Evolutionary conservation across 1,139 yeast species (phyloP).

Genomic region (Pichia inconspicua): DNA sequence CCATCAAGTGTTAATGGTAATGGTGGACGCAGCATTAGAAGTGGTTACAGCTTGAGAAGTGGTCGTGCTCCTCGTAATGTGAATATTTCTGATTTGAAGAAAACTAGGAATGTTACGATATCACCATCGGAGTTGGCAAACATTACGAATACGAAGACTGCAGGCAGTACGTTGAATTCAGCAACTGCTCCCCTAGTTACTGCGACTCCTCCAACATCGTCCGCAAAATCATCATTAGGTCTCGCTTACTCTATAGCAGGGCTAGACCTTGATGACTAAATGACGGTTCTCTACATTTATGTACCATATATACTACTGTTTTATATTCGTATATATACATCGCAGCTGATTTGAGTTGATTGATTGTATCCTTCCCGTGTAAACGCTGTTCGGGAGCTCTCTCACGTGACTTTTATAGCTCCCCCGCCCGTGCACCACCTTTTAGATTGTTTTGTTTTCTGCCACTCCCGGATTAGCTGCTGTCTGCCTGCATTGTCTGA

Average conservation of each 20-base stretch:
- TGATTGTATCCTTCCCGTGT: not conserved
- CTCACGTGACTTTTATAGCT: not conserved
- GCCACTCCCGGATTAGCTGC: not conserved
- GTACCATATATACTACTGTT: not conserved
- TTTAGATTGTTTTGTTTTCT: not conserved
- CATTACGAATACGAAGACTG: conserved; percentile 7
- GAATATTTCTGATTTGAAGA: conserved; percentile 8
- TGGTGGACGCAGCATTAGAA: conserved; percentile 6
- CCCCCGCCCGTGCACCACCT: not conserved
- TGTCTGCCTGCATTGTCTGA: not conserved
- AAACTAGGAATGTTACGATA: not conserved
- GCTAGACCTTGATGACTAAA: conserved; percentile 18
- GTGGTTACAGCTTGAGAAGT: conserved; percentile 7
- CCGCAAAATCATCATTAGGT: conserved; percentile 9
- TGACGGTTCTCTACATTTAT: not conserved
- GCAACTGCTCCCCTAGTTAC: not conserved
- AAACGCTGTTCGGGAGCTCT: no score
- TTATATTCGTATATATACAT: no score
- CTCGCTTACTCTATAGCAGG: conserved; percentile 23
- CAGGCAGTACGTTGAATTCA: not conserved
- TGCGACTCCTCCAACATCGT: not conserved
- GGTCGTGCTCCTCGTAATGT: conserved; percentile 5
- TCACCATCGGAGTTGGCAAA: conserved; percentile 1
- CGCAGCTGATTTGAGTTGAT: no score
- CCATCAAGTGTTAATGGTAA: not conserved